phyloP scores from a whole-genome alignment of 1,139 yeast genomes.

The Taphrina betulina region DNA sequence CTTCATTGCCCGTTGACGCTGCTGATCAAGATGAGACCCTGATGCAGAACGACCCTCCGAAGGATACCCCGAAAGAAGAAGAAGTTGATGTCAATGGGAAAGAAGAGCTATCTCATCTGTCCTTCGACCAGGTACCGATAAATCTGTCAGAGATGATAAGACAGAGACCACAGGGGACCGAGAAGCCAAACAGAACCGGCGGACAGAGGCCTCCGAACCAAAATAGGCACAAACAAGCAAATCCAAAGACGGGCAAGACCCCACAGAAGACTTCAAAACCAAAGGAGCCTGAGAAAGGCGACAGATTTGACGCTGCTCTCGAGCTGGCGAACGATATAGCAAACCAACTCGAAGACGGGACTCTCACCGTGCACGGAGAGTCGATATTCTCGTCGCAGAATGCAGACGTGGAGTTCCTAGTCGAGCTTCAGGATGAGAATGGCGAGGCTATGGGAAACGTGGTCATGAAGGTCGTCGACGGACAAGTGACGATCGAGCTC shows the following conservation, averaged over 20 bases:
- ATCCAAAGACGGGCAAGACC: too few relatives aligned
- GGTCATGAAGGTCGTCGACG: conserved; percentile 22
- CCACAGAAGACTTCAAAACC: neutral
- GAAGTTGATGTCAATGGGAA: too few relatives aligned
- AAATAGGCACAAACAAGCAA: too few relatives aligned
- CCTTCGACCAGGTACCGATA: neutral
- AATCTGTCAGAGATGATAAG: neutral
- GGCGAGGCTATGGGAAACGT: conserved; percentile 11
- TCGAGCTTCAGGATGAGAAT: conserved; percentile 18
- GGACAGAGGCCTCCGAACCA: too few relatives aligned
- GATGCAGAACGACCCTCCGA: too few relatives aligned
- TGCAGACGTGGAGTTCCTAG: conserved; percentile 10
- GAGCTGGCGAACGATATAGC: conserved; percentile 16
- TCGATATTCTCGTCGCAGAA: conserved; percentile 3
- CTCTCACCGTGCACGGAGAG: conserved; percentile 5
- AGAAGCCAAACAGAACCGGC: too few relatives aligned
- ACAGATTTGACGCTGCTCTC: neutral
- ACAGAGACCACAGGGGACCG: neutral
- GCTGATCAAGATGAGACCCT: too few relatives aligned
- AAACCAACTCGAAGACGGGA: conserved; percentile 11
- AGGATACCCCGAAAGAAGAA: too few relatives aligned
- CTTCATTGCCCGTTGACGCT: too few relatives aligned
- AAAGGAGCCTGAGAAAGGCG: neutral
- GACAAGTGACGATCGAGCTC: conserved; percentile 4
- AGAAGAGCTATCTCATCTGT: conserved; percentile 30